Evolutionary conservation across 805 yeast genomes (phyloP), one percentile per base, ranked within the genome.

Genomic region (Aciculoconidium aculeatum): DNA sequence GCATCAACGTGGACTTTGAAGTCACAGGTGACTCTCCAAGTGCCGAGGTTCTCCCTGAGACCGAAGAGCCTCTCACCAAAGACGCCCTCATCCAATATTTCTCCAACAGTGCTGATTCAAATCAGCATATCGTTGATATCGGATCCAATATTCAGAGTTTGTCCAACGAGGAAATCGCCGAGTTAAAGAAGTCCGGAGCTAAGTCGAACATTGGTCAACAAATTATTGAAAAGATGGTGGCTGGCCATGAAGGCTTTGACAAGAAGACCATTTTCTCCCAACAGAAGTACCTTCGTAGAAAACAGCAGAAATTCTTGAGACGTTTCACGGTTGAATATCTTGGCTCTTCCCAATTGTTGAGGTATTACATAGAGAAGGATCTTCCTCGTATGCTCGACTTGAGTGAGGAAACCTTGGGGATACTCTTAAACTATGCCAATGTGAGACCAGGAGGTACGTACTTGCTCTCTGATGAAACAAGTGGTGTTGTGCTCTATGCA

Each of bases 401-500:
- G 69, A 83, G 94, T 42, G 79, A 79, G 35, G 98, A 92, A 57
- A 65, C 88, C 1, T 51, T 92, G 20, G 95, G 94, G 0, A 61
- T 82, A 54, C 58, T 86, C 45, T 58, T 92, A 58, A 78, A 79
- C 36, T 67, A 80, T 42, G 95, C 80, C 2, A 86, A 90, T 49
- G 72, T 92, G 18, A 75, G 78, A 47, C 87, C 95, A 1, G 95
- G 95, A 7, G 97, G 98, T 1, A 76, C 72, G 35, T 92, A 92
- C 47, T 61, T 92, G 13, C 79, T 90, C 3, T 67, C 86, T 31
- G 99, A 92, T 49, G 98, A 92, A 49, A 81, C 95, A n/a, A 88
- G 95, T 17, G 96, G 97, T 5, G 67, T 90, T n/a, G 51, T 92
- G 1, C 72, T 83, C 5, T 83, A 83, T 36, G 85, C 94, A 4